Conservation (phyloP, 192 early-diverging fungal species). For the Umbelopsis isabellina region DNA sequence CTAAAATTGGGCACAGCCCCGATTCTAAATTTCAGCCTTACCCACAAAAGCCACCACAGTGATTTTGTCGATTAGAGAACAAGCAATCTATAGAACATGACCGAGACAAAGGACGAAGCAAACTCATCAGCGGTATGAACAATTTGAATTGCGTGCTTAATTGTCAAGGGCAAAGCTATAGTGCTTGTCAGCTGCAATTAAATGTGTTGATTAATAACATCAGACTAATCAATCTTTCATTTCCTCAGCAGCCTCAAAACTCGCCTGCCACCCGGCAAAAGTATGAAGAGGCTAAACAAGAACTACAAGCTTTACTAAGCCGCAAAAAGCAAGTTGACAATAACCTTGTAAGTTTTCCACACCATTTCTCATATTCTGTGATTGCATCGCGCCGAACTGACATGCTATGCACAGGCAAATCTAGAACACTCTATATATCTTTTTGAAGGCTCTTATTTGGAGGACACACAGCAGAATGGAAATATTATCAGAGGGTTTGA, state of each 20-base stretch:
- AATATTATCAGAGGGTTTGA: conserved; percentile 92
- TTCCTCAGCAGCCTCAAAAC: conserved; percentile 26
- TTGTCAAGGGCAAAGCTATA: no score
- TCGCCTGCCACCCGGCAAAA: conserved; percentile 48
- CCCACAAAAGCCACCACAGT: neutral
- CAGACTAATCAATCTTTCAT: neutral
- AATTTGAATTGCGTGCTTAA: no score
- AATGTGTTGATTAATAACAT: no score
- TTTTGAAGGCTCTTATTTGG: conserved; percentile 88
- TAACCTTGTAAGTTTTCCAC: conserved; percentile 56
- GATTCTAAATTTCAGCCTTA: conserved; percentile 16
- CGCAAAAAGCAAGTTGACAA: conserved; percentile 84
- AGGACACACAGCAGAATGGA: conserved; percentile 81
- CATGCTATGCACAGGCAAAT: conserved; percentile 46
- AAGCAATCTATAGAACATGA: neutral
- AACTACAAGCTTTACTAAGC: conserved; percentile 69
- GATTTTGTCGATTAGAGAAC: no score
- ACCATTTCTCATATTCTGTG: neutral
- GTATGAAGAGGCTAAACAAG: conserved; percentile 76
- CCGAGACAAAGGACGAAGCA: conserved; percentile 6
- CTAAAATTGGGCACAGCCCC: conserved; percentile 10
- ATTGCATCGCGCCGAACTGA: neutral
- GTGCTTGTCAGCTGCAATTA: no score
- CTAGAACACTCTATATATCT: conserved; percentile 82
- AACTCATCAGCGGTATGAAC: conserved; percentile 10